Base-by-base conservation (phyloP, 495 filamentous ascomycete species). In the Neurospora sp. region DNA sequence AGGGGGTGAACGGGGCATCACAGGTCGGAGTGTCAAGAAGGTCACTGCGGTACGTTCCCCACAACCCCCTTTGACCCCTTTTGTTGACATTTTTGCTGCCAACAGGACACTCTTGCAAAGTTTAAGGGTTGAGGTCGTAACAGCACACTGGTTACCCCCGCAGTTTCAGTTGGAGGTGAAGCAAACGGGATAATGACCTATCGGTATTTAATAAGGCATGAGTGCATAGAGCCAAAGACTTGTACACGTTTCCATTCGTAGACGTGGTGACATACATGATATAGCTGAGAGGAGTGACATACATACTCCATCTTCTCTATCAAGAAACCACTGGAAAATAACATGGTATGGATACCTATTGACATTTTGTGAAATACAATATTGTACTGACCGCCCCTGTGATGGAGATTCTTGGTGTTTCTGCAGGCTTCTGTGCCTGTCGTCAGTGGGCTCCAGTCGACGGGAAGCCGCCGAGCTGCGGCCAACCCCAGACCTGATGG, bases 21-120 rank as follows among this genome's bases (percentile, higher is more conserved):
- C 89, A 48, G 90, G 92, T 8, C 89, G 89, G 74, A 90, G 89
- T 44, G 86, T 97, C 70, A 89, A 89, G 75, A 93, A 93, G 78
- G 92, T 90, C 53, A 92, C 91, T 6, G 89, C 90, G 83, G 94
- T 93, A 79, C 41, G 90, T 78, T 65, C 20, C 16, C 53, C 35
- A n/a, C 20, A 22, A 59, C n/a, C 35, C 53, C 7, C 35, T 59
- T 65, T 8, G 10, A 22, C 53, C 44, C 38, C 37, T 41, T 69
- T 71, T 53, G 61, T 74, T 81, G 40, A 77, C 61, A 31, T 41
- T 35, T 41, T 41, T 48, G n/a, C 20, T 41, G 4, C 45, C 45
- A 71, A 3, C 76, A 94, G 91, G 87, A 87, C 75, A 87, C 90
- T 59, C 83, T 97, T 45, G 87, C 87, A 73, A 94, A 92, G 74